These are phyloP conservation scores for Alternaria ventricosa DNA, from an alignment of 2,329 filamentous ascomycete species.

Conservation along the genomic window DNA sequence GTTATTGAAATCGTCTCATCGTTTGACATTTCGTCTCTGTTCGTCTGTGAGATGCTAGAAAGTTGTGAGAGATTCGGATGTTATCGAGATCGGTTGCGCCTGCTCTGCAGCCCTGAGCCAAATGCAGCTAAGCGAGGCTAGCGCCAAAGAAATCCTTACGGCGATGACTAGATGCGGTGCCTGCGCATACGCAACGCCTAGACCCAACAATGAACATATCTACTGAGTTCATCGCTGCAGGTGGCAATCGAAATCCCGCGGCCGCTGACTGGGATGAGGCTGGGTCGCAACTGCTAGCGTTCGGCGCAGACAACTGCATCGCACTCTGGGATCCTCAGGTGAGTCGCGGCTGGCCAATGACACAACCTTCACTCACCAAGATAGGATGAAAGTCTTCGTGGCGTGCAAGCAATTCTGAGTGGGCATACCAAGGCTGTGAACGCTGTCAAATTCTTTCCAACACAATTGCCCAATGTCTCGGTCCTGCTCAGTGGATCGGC, in stretches of 20 bases:
- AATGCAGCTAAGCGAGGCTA: constrained; percentile 37
- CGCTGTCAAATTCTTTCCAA: constrained; percentile 77
- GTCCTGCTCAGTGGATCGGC: constrained; percentile 80
- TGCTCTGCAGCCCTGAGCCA: constrained; percentile 5
- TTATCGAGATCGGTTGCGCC: constrained; percentile 3
- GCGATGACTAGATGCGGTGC: constrained; percentile 26
- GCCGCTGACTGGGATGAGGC: constrained; percentile 85
- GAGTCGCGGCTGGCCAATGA: constrained; percentile 46
- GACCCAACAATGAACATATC: constrained; percentile 38
- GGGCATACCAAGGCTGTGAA: constrained; percentile 84
- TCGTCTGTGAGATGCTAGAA: neutral
- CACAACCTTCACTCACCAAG: constrained; percentile 16
- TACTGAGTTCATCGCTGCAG: constrained; percentile 70
- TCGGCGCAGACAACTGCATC: constrained; percentile 86
- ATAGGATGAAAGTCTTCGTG: constrained; percentile 56
- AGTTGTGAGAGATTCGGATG: neutral
- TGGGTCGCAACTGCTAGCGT: constrained; percentile 74
- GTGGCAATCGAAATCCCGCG: constrained; percentile 87
- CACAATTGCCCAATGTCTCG: constrained; percentile 54
- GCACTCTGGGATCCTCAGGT: constrained; percentile 86
- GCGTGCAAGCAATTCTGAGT: constrained; percentile 70
- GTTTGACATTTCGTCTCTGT: constrained; percentile 29
- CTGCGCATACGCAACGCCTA: constrained; percentile 20
- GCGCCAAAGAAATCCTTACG: constrained; percentile 39
- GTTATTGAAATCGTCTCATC: constrained; percentile 61